Evolutionary conservation across 768 basidiomycete species (phyloP).

Genomic region (Tremella yokohamensis): DNA sequence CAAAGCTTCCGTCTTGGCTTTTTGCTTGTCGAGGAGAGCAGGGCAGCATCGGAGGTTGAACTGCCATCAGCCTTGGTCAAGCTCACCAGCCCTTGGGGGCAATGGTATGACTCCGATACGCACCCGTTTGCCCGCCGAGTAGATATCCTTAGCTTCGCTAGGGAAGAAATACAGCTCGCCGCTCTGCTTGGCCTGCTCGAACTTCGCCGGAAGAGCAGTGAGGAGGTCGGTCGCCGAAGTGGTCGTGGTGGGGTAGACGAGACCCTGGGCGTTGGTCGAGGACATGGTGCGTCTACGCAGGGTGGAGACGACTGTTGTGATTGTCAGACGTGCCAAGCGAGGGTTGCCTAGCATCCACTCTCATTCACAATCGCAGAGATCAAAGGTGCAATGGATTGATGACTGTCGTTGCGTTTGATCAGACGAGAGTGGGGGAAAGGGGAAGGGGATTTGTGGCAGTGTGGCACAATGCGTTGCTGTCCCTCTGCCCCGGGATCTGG

Average conservation of each 20-base stretch:
- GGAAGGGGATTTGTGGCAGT: not conserved
- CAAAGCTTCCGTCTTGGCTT: slow-evolving; percentile 47
- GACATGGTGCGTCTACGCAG: not conserved
- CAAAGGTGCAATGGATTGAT: not conserved
- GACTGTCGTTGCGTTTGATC: not conserved
- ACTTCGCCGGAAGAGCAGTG: slow-evolving; percentile 38
- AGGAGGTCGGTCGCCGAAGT: slow-evolving; percentile 36
- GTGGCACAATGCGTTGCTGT: too few species aligned
- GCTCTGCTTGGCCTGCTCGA: slow-evolving; percentile 47
- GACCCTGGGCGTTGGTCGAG: slow-evolving; percentile 1
- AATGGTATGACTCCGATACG: slow-evolving; percentile 10
- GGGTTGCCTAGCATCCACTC: not conserved
- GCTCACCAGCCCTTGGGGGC: not conserved
- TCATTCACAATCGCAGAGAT: not conserved
- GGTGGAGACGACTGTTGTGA: not conserved
- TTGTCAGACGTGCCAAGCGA: not conserved
- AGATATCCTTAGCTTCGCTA: slow-evolving; percentile 63
- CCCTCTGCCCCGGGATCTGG: too few species aligned
- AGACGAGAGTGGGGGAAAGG: not conserved
- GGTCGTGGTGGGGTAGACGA: slow-evolving; percentile 32
- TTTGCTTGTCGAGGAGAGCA: slow-evolving; percentile 74
- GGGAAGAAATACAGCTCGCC: slow-evolving; percentile 75
- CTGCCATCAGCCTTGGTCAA: slow-evolving; percentile 53
- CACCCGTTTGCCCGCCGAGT: slow-evolving; percentile 67
- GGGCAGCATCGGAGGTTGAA: slow-evolving; percentile 83